Conservation (phyloP, 768 basidiomycete species). For the Plicaturopsis crispa region DNA sequence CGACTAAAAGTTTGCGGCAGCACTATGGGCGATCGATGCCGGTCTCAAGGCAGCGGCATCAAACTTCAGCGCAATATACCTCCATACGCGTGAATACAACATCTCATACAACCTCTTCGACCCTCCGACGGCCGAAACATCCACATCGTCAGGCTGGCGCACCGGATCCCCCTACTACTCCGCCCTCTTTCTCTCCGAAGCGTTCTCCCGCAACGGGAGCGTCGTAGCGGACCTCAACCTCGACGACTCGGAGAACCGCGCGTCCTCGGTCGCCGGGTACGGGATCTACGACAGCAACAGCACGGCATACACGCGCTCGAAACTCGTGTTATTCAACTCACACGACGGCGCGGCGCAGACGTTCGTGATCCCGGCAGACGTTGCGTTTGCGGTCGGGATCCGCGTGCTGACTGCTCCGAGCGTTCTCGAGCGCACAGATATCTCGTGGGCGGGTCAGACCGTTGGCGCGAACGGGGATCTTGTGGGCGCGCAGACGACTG, state of each 20-base stretch:
- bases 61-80: constrained; percentile 23
- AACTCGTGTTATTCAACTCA: constrained; percentile 25
- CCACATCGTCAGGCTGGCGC: constrained; percentile 14
- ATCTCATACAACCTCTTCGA: constrained; percentile 32
- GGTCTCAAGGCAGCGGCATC: constrained; percentile 25
- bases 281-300: constrained; percentile 20
- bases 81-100: constrained; percentile 27
- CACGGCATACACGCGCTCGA: constrained; percentile 5
- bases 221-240: constrained; percentile 26
- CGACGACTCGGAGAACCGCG: constrained; percentile 18
- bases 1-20: constrained; percentile 28
- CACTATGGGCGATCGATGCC: constrained; percentile 27
- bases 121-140: constrained; percentile 20
- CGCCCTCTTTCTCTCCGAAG: constrained; percentile 26
- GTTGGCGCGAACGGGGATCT: constrained; percentile 22
- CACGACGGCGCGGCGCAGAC: constrained; percentile 13
- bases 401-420: constrained; percentile 21
- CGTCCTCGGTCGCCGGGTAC: constrained; percentile 23
- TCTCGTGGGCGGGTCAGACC: constrained; percentile 29
- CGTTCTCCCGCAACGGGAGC: constrained; percentile 17
- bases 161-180: constrained; percentile 28
- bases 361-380: constrained; percentile 17
- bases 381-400: constrained; percentile 13
- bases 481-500: constrained; percentile 19
- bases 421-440: constrained; percentile 20